These are phyloP conservation scores for Phialophora expanda DNA, from an alignment of 2,329 filamentous ascomycete species.

Conservation along the genomic window DNA sequence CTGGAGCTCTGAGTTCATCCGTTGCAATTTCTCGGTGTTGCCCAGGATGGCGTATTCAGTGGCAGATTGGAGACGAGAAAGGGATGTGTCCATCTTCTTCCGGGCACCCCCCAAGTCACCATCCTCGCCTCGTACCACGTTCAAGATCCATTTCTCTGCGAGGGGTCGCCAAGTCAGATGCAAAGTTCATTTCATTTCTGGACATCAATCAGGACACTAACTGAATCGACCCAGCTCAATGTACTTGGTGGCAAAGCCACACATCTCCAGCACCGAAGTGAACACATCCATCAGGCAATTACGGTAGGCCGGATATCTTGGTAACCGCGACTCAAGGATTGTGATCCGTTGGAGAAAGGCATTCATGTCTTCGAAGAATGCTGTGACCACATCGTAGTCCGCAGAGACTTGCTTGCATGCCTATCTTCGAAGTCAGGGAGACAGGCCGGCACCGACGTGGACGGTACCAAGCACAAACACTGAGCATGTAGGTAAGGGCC, in stretches of 20 bases:
- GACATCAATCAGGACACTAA: background rate
- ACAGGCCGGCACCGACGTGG: background rate
- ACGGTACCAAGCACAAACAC: slow-evolving; percentile 5
- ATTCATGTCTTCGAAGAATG: slow-evolving; percentile 33
- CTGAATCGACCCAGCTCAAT: slow-evolving; percentile 25
- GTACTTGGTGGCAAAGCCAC: slow-evolving; percentile 26
- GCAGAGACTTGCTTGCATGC: slow-evolving; percentile 24
- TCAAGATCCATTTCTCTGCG: slow-evolving; percentile 27
- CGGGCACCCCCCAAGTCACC: slow-evolving; percentile 16
- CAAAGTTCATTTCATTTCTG: background rate
- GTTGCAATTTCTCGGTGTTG: slow-evolving; percentile 24
- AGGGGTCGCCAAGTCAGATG: background rate
- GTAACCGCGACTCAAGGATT: slow-evolving; percentile 23
- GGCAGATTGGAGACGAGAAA: slow-evolving; percentile 17
- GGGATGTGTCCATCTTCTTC: slow-evolving; percentile 20
- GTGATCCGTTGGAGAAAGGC: slow-evolving; percentile 24
- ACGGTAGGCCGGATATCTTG: slow-evolving; percentile 20
- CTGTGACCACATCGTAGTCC: slow-evolving; percentile 27
- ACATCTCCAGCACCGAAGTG: slow-evolving; percentile 25
- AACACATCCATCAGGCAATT: slow-evolving; percentile 29
- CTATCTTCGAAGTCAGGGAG: background rate
- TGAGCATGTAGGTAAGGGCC: slow-evolving; percentile 26
- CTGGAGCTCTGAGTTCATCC: slow-evolving; percentile 21
- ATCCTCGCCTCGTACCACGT: slow-evolving; percentile 21
- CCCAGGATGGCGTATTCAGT: slow-evolving; percentile 24